Conservation (phyloP, 2,329 filamentous ascomycete genomes). For the Diaporthe nobilis region DNA sequence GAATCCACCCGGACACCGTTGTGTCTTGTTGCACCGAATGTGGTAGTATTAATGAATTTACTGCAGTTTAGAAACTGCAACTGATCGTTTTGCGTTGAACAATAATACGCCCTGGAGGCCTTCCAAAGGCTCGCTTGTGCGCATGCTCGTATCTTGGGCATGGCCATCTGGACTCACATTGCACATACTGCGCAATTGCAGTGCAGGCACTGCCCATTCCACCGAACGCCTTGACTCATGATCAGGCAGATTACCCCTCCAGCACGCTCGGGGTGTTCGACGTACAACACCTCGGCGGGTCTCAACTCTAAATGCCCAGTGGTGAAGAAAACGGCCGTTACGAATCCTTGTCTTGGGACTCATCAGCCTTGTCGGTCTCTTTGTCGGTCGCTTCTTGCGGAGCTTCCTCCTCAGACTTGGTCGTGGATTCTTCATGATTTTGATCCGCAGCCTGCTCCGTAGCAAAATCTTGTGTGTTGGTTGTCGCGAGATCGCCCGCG, state of each 20-base stretch:
- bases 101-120: not conserved
- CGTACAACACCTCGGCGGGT: not conserved
- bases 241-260: not conserved
- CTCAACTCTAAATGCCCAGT: not conserved
- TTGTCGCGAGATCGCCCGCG: slow-evolving; percentile 41
- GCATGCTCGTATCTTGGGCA: slow-evolving; percentile 12
- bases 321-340: not conserved
- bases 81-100: not conserved
- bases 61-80: slow-evolving; percentile 13
- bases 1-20: not conserved
- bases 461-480: slow-evolving; percentile 36
- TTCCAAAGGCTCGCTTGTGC: not conserved
- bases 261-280: slow-evolving; percentile 7
- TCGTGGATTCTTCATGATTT: slow-evolving; percentile 39
- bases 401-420: slow-evolving; percentile 2
- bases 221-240: not conserved
- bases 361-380: slow-evolving; percentile 43
- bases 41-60: slow-evolving; percentile 29
- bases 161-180: not conserved
- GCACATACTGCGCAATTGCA: not conserved
- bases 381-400: slow-evolving; percentile 16
- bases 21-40: not conserved
- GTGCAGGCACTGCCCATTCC: not conserved
- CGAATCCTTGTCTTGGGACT: slow-evolving; percentile 29
- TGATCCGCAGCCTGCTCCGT: slow-evolving; percentile 40